Conservation (phyloP, 352 stramenopile species). For the Globisporangium parvum region DNA sequence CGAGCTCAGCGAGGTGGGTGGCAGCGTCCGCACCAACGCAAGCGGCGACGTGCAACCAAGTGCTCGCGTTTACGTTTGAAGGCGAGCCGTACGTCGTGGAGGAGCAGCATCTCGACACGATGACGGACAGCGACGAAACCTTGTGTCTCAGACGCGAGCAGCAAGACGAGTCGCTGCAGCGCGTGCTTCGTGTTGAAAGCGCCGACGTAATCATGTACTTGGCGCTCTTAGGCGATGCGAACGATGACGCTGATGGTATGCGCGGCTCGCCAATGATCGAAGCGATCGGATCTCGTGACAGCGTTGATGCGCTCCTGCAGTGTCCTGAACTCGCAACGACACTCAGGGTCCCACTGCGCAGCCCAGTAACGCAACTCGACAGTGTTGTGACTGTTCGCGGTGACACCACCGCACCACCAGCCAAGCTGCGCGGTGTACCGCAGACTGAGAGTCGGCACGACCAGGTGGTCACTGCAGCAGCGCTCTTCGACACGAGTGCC, state of each 20-base stretch:
- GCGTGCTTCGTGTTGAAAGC: constrained; percentile 7
- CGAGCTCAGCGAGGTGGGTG: not conserved
- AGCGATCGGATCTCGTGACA: too few relatives aligned
- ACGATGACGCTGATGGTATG: not conserved
- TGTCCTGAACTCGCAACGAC: too few relatives aligned
- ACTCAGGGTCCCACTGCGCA: too few relatives aligned
- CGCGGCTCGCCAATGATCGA: too few relatives aligned
- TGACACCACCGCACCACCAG: too few relatives aligned
- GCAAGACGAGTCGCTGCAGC: not conserved
- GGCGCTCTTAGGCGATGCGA: not conserved
- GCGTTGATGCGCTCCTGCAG: too few relatives aligned
- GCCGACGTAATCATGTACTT: constrained; percentile 1
- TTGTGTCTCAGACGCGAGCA: not conserved
- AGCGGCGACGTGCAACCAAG: not conserved
- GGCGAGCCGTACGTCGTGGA: constrained; percentile 4
- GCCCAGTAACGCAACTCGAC: too few relatives aligned
- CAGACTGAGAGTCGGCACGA: too few relatives aligned
- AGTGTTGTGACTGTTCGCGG: too few relatives aligned
- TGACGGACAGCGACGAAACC: not conserved
- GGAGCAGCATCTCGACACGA: not conserved
- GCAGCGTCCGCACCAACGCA: not conserved
- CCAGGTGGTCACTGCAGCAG: too few relatives aligned
- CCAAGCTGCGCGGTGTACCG: too few relatives aligned
- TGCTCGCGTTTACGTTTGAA: constrained; percentile 2
- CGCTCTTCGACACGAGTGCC: too few relatives aligned